Base-by-base conservation (phyloP, 805 yeast species). In the Ogataea minuta region DNA sequence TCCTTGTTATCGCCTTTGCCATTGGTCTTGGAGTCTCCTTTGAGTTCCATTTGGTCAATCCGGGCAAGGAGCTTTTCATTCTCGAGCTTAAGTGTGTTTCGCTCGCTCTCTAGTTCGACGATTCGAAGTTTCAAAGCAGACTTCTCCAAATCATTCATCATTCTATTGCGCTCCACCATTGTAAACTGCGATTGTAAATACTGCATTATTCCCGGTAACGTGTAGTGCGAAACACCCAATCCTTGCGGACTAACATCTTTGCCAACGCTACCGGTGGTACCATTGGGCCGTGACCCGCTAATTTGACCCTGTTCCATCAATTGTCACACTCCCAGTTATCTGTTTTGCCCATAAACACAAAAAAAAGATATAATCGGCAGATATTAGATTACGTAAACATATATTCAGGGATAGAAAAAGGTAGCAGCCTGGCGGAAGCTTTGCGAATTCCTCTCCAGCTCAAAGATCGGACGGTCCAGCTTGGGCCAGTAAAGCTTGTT, bases 111-210 rank as follows among this genome's bases (percentile, higher is more conserved):
- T 27, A 76, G 50, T 47, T 73, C 74, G 34, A 71, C 66, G 34
- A 76, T 73, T 39, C 68, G 67, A 49, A 72, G 65, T 53, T 73
- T 73, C 70, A 76, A 66, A 31, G 66, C 56, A 4, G 75, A 66
- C 43, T 70, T 72, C 52, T 76, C 81, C 48, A 76, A 59, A 52
- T 72, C 77, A 41, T 71, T 67, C 60, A 72, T 62, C 60, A 76
- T 74, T 49, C 75, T 68, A 54, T 63, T 63, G 25, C 57, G 53
- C 36, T 64, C 69, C 26, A 62, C 56, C 10, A 69, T 69, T 16
- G 81, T 75, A 56, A 76, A 76, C 46, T 76, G 81, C n/a, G 74
- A 67, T 28, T 79, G 78, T 43, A 76, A 59, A 50, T 76, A 76
- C 50, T 75, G 76, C 62, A 76, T 76, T 15, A 76, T 76, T 0